A percentile compares a stretch with the other conserved stretches of the same genome.
phyloP scores from a whole-genome alignment of 495 filamentous ascomycete species.

The Lophiotrema nucula region DNA sequence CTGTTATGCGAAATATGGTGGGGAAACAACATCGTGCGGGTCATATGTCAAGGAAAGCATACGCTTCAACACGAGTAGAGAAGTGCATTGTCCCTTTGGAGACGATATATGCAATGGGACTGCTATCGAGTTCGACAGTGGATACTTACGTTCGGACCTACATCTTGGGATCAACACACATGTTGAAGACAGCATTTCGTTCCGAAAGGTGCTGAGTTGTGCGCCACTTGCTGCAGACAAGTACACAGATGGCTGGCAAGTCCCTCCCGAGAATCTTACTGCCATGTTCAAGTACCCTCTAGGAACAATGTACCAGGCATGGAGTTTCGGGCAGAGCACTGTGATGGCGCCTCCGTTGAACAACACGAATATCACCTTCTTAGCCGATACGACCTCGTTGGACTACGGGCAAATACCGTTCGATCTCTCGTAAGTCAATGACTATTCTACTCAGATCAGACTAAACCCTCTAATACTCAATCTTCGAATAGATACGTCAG shows the following conservation, averaged over 20 bases:
- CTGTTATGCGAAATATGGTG: slow-evolving; percentile 2
- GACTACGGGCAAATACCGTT: neutral
- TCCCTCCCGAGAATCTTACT: neutral
- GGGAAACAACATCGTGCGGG: neutral
- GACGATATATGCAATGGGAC: slow-evolving; percentile 16
- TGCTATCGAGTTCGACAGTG: slow-evolving; percentile 16
- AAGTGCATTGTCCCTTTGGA: slow-evolving; percentile 18
- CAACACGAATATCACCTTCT: neutral
- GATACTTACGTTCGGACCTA: neutral
- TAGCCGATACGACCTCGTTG: neutral
- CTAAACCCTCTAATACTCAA: no score
- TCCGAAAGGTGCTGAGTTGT: slow-evolving; percentile 10
- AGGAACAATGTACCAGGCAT: neutral
- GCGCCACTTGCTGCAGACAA: slow-evolving; percentile 6
- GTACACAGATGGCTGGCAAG: slow-evolving; percentile 12
- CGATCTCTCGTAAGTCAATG: neutral
- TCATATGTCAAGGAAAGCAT: neutral
- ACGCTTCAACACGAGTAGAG: neutral
- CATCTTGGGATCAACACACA: slow-evolving; percentile 17
- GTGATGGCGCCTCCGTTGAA: neutral
- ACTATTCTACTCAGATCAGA: no score
- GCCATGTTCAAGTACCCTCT: neutral
- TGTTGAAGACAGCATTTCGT: slow-evolving; percentile 4
- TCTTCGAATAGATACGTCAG: neutral
- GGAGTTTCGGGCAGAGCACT: neutral